Percentiles rank a stretch among this genome's conserved stretches.
Evolutionary conservation across 2,329 filamentous ascomycete species (phyloP).

Genomic region (Phialophora macrospora): DNA sequence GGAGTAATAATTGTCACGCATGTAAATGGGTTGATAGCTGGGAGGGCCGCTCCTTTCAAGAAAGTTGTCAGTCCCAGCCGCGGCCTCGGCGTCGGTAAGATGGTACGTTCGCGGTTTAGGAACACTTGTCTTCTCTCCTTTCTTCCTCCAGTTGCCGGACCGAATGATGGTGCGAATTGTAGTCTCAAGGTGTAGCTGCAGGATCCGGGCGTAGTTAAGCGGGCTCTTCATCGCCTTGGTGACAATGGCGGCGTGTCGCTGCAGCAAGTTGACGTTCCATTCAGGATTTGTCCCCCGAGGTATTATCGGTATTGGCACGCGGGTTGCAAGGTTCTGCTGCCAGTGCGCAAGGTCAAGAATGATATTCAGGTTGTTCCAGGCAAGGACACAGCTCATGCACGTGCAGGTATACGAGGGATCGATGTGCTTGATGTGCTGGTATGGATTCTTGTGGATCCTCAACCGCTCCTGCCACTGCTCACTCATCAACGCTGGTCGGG

Average conservation of each 20-base stretch:
- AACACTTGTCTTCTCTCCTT: conserved; percentile 28
- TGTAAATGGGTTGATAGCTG: conserved; percentile 37
- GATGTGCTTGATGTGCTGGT: conserved; percentile 38
- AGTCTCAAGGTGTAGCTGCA: conserved; percentile 36
- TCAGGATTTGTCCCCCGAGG: conserved; percentile 35
- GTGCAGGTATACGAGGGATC: conserved; percentile 35
- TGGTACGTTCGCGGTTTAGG: conserved; percentile 33
- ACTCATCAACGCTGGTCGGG: conserved; percentile 32
- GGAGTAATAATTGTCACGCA: conserved; percentile 39
- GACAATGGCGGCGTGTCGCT: conserved; percentile 34
- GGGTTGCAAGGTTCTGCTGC: conserved; percentile 36
- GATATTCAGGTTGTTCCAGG: conserved; percentile 39
- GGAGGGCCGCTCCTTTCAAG: conserved; percentile 38
- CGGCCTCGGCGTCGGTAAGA: conserved; percentile 35
- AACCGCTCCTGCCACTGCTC: conserved; percentile 34
- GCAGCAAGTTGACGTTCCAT: conserved; percentile 37
- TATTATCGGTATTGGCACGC: conserved; percentile 38
- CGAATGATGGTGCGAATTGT: conserved; percentile 37
- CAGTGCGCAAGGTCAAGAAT: conserved; percentile 39
- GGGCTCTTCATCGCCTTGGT: conserved; percentile 33
- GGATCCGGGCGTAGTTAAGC: conserved; percentile 34
- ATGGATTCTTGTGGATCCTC: conserved; percentile 36
- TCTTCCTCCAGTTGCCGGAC: conserved; percentile 33
- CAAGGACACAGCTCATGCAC: conserved; percentile 38
- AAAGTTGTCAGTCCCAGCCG: conserved; percentile 32